Conservation (phyloP, 2,329 filamentous ascomycete genomes). For the Periconia sp. region DNA sequence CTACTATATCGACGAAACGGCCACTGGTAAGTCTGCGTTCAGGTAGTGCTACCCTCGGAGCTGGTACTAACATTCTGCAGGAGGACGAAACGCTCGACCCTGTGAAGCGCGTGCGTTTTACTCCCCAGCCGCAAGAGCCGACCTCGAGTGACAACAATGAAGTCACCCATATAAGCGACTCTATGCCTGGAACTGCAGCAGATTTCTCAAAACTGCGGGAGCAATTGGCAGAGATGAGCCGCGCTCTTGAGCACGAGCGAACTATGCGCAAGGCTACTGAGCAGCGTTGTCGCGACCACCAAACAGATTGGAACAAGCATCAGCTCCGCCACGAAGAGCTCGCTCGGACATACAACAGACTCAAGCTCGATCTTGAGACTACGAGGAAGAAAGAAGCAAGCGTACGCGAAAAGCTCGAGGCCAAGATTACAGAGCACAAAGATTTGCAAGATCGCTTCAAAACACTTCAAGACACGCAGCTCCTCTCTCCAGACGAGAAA, state of each 20-base stretch:
- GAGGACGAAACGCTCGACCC: slow-evolving; percentile 31
- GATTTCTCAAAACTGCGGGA: slow-evolving; percentile 14
- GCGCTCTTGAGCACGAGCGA: slow-evolving; percentile 11
- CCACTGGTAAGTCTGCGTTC: slow-evolving; percentile 24
- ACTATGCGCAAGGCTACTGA: slow-evolving; percentile 15
- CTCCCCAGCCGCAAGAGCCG: slow-evolving; percentile 29
- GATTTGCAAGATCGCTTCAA: slow-evolving; percentile 21
- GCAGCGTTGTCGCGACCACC: slow-evolving; percentile 21
- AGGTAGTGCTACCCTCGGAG: too few relatives aligned
- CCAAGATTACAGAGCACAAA: slow-evolving; percentile 17
- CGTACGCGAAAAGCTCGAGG: slow-evolving; percentile 24
- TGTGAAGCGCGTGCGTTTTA: slow-evolving; percentile 43
- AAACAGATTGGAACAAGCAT: slow-evolving; percentile 28
- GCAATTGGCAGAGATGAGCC: slow-evolving; percentile 12
- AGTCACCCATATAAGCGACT: slow-evolving; percentile 51
- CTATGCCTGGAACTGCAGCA: slow-evolving; percentile 38
- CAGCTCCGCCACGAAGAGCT: slow-evolving; percentile 35
- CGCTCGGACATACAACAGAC: slow-evolving; percentile 19
- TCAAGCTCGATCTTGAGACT: slow-evolving; percentile 25
- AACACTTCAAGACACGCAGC: slow-evolving; percentile 21
- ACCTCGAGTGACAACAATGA: slow-evolving; percentile 27
- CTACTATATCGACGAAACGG: slow-evolving; percentile 28
- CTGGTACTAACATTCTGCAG: slow-evolving; percentile 14
- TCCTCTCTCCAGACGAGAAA: slow-evolving; percentile 30
- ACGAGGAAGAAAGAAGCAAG: slow-evolving; percentile 19